phyloP scores from a whole-genome alignment of 2,329 filamentous ascomycete genomes.

The Microdochium bolleyi region DNA sequence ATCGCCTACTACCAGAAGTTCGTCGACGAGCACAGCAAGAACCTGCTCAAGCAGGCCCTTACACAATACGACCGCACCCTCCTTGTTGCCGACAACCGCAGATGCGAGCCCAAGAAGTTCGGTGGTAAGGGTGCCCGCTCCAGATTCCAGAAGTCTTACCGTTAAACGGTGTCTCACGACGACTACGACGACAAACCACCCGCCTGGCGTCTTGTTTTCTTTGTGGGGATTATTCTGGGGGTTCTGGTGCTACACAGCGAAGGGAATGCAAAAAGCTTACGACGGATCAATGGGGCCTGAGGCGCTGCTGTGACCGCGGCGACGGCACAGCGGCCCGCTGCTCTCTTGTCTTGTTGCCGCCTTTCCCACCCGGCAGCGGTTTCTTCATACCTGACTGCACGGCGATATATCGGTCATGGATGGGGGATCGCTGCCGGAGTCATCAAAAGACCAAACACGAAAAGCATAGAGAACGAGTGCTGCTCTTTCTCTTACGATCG shows the following conservation, averaged over 20 bases:
- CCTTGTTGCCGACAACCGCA: conserved; percentile 97
- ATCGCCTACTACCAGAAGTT: conserved; percentile 99
- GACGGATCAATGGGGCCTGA: background rate
- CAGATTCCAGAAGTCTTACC: conserved; percentile 99
- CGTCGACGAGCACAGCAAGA: conserved; percentile 99
- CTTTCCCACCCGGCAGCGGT: background rate
- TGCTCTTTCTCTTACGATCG: background rate
- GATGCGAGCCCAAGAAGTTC: conserved; percentile 99
- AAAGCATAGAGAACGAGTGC: background rate
- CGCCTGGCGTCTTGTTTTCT: background rate
- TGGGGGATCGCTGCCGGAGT: background rate
- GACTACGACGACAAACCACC: background rate
- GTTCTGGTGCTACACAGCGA: background rate
- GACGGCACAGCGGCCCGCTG: background rate
- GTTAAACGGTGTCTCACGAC: conserved; percentile 40
- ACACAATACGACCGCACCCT: conserved; percentile 95
- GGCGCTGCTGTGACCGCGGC: background rate
- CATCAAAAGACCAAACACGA: background rate
- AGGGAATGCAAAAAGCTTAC: background rate
- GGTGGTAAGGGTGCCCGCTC: conserved; percentile 88
- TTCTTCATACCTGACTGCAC: background rate
- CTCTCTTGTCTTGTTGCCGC: background rate
- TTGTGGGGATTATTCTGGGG: conserved; percentile 2
- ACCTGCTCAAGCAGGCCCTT: conserved; percentile 95
- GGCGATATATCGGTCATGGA: background rate